Percentiles rank a stretch among this genome's conserved stretches.
Conservation (phyloP, 2,329 filamentous ascomycete species). For the Rhinocladiella similis region DNA sequence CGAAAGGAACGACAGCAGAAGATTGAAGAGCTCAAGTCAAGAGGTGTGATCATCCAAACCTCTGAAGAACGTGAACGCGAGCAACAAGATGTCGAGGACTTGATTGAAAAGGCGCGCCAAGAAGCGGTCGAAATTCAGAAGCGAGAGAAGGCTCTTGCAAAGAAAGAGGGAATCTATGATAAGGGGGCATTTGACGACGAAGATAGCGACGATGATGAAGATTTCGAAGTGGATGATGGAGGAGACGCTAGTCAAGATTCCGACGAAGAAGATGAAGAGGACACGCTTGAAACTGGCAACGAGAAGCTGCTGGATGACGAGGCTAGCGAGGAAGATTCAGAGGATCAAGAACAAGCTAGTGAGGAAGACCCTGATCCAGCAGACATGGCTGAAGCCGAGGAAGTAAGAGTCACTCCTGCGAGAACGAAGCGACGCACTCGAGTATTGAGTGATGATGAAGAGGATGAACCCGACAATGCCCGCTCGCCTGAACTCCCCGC, state of each 20-base stretch:
- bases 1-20: conserved; percentile 73
- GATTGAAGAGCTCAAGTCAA: conserved; percentile 72
- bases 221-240: conserved; percentile 45
- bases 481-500: conserved; percentile 29
- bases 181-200: conserved; percentile 52
- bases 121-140: conserved; percentile 79
- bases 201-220: conserved; percentile 57
- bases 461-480: conserved; percentile 50
- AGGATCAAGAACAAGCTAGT: conserved; percentile 30
- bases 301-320: conserved; percentile 29
- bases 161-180: conserved; percentile 57
- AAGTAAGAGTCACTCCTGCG: conserved; percentile 32
- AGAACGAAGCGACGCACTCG: conserved; percentile 54
- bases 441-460: conserved; percentile 58
- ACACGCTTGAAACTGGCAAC: conserved; percentile 28
- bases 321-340: conserved; percentile 48
- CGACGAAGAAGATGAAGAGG: conserved; percentile 36
- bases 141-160: conserved; percentile 71
- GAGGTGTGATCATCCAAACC: conserved; percentile 79
- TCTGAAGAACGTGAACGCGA: conserved; percentile 83
- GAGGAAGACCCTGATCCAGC: conserved; percentile 33
- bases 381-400: conserved; percentile 42
- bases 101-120: conserved; percentile 78
- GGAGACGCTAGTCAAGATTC: conserved; percentile 44
- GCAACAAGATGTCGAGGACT: conserved; percentile 79